Evolutionary conservation across 305 asterid species (phyloP), one percentile per base, ranked within the genome.

Genomic region (Rubia occidens): DNA sequence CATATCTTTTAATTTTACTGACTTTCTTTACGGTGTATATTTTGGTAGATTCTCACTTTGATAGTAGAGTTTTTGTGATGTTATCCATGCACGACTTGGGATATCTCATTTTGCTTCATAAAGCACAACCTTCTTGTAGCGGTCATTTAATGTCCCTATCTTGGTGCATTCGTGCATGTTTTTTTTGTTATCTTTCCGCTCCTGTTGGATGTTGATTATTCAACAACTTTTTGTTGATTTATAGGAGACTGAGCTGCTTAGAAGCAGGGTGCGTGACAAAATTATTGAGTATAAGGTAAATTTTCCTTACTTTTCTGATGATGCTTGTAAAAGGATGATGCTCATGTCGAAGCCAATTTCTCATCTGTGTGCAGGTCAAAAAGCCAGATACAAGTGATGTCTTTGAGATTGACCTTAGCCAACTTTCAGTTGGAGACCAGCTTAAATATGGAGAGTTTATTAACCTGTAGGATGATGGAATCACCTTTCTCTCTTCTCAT

Each of bases 331-430:
- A 8, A 53, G 53, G 51, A 24, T n/a, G 53, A 21, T 37, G n/a
- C 60, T 53, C 11, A 35, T 63, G 43, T 24, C 24, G 62, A 17
- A 14, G 35, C 6, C 20, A 49, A 24, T 29, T 61, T 13, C 60
- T 76, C 37, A 74, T 66, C 26, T 68, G 47, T 75, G 24, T 73
- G 72, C 79, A 80, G 76, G 68, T 64, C 18, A 49, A 49, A 35
- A 60, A 70, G 5, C 61, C 77, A 29, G 69, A 79, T 58, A 51
- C 66, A 43, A 70, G 85, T 83, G 99, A 94, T 79, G 99, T 87
- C 75, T 90, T 96, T 97, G 99, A 94, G 85, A 90, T 94, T 74
- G 91, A 94, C 80, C 84, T 87, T 64, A 79, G 74, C 64, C 84
- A 77, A 72, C 72, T 94, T 85, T 87, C 87, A 76, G 86, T 87